phyloP scores from a whole-genome alignment of 1,139 yeast genomes.

The Kodamaea plutei region DNA sequence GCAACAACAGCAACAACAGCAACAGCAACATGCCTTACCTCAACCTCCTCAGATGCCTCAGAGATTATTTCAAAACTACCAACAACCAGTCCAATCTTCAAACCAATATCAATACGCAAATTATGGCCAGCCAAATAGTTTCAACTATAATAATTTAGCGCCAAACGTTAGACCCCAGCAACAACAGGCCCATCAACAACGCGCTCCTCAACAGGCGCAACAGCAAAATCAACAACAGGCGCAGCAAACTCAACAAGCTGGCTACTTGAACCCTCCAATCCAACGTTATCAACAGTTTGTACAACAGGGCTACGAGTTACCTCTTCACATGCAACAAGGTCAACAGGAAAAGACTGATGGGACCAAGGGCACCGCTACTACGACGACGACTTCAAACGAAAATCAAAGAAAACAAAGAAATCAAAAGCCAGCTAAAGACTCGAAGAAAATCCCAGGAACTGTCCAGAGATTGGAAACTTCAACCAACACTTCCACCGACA shows the following conservation, averaged over 20 bases:
- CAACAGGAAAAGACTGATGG: slow-evolving; percentile 2
- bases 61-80: slow-evolving; percentile 14
- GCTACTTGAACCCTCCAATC: slow-evolving; percentile 10
- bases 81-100: slow-evolving; percentile 8
- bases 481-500: slow-evolving; percentile 9
- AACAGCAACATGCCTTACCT: slow-evolving; percentile 9
- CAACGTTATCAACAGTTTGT: slow-evolving; percentile 12
- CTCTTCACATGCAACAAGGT: slow-evolving; percentile 6
- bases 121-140: too few relatives aligned
- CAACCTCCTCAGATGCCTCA: slow-evolving; percentile 13
- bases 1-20: slow-evolving; percentile 4
- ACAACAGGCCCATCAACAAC: slow-evolving; percentile 3
- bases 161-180: too few relatives aligned
- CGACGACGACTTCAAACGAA: neutral
- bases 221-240: slow-evolving; percentile 7
- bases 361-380: neutral
- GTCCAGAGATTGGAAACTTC: slow-evolving; percentile 7
- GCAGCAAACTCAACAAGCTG: slow-evolving; percentile 8
- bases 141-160: too few relatives aligned
- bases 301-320: slow-evolving; percentile 10
- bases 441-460: slow-evolving; percentile 5
- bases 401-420: neutral
- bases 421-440: slow-evolving; percentile 7
- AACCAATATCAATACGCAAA: slow-evolving; percentile 14
- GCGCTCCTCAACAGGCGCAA: too few relatives aligned